phyloP scores from a whole-genome alignment of 2,329 filamentous ascomycete genomes.

The Calonectria multiphialidica region DNA sequence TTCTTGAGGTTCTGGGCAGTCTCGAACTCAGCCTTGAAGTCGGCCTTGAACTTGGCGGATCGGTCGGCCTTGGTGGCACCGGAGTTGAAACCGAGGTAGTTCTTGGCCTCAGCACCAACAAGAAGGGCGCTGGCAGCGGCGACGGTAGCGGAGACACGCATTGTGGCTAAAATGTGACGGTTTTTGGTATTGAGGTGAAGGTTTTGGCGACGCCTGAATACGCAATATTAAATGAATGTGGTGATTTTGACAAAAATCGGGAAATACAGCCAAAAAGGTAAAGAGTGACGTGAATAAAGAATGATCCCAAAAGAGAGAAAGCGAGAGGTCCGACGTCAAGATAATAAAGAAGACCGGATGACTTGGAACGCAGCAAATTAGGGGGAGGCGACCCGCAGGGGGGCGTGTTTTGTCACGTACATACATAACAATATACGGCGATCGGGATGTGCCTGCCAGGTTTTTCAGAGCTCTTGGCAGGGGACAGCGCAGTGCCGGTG shows the following conservation, averaged over 20 bases:
- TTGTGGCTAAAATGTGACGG: conserved; percentile 41
- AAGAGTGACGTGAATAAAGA: conserved; percentile 42
- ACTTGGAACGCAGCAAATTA: conserved; percentile 41
- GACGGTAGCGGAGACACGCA: conserved; percentile 54
- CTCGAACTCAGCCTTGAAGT: conserved; percentile 61
- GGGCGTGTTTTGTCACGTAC: conserved; percentile 37
- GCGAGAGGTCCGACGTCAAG: conserved; percentile 24
- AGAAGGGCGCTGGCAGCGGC: conserved; percentile 55
- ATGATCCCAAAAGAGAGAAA: conserved; percentile 34
- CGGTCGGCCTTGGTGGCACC: conserved; percentile 59
- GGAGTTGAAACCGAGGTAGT: conserved; percentile 68
- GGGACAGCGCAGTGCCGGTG: conserved; percentile 38
- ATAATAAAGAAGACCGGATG: conserved; percentile 14
- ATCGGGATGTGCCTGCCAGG: conserved; percentile 32
- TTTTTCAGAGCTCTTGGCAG: conserved; percentile 37
- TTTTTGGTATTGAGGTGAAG: conserved; percentile 17
- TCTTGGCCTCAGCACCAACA: conserved; percentile 54
- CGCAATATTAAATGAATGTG: conserved; percentile 27
- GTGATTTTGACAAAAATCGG: conserved; percentile 27
- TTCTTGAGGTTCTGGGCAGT: conserved; percentile 50
- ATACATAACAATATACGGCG: conserved; percentile 3
- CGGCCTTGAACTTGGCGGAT: conserved; percentile 64
- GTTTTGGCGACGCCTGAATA: not conserved
- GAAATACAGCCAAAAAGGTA: conserved; percentile 30
- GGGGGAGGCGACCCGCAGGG: conserved; percentile 27